These are phyloP conservation scores for Mucor piriformis DNA, from an alignment of 371 early-diverging fungal genomes.

Conservation along the genomic window DNA sequence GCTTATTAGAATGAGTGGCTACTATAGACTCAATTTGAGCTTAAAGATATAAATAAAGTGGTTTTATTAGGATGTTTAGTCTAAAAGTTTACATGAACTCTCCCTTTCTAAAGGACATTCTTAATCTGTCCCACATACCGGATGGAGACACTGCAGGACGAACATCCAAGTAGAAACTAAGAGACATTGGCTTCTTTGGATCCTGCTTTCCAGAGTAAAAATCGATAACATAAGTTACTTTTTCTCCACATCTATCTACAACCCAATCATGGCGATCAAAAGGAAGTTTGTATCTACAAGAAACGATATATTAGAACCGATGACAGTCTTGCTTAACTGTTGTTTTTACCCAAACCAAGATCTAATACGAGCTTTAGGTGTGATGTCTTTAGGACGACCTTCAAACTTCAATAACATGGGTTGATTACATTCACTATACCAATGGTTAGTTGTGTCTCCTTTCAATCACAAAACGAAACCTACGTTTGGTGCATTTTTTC, in stretches of 20 bases:
- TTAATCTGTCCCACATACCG: constrained; percentile 61
- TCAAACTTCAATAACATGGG: constrained; percentile 84
- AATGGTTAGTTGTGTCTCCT: not conserved
- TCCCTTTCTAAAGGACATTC: constrained; percentile 46
- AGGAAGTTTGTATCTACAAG: constrained; percentile 65
- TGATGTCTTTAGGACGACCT: constrained; percentile 83
- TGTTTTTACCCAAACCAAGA: constrained; percentile 69
- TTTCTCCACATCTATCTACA: constrained; percentile 91
- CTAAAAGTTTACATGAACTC: constrained; percentile 20
- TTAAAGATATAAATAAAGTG: too few species aligned
- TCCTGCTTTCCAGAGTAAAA: constrained; percentile 83
- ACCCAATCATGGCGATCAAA: constrained; percentile 99
- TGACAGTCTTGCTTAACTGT: not conserved
- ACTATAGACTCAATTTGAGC: too few species aligned
- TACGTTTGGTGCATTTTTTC: constrained; percentile 71
- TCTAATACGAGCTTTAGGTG: constrained; percentile 81
- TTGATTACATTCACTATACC: constrained; percentile 58
- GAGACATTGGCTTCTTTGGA: constrained; percentile 56
- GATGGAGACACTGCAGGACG: constrained; percentile 73
- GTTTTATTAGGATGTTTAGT: too few species aligned
- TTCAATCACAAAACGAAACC: constrained; percentile 10
- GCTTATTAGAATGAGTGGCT: too few species aligned
- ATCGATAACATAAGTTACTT: constrained; percentile 93
- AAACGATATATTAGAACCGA: too few species aligned
- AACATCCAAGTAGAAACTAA: constrained; percentile 88